Conservation (phyloP, 2,329 filamentous ascomycete species). For the Rachicladosporium sp. region DNA sequence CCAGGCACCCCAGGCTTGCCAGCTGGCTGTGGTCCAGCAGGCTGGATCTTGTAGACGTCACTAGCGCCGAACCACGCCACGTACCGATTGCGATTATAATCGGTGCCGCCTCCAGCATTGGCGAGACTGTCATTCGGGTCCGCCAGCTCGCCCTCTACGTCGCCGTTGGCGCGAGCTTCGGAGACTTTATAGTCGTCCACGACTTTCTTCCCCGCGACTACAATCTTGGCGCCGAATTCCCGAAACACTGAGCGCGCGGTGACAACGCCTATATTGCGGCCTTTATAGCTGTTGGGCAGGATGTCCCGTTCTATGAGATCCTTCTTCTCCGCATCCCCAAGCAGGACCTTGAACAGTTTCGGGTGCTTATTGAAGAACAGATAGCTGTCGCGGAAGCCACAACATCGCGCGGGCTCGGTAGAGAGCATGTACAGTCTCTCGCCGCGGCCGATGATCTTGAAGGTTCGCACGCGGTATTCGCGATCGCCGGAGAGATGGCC, state of each 20-base stretch:
- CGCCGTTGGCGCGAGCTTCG: conserved; percentile 61
- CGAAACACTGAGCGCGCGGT: conserved; percentile 93
- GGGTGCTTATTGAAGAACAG: conserved; percentile 98
- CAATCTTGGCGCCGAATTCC: conserved; percentile 87
- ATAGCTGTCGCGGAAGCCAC: conserved; percentile 95
- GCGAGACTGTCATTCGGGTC: conserved; percentile 77
- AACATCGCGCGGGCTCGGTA: conserved; percentile 89
- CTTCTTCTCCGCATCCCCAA: conserved; percentile 92
- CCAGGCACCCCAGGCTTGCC: conserved; percentile 47
- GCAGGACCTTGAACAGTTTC: conserved; percentile 93
- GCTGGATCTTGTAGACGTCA: conserved; percentile 77
- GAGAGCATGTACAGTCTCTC: conserved; percentile 94
- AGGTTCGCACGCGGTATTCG: conserved; percentile 91
- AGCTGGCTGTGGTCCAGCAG: conserved; percentile 23
- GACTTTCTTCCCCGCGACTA: conserved; percentile 79
- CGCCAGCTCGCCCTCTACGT: conserved; percentile 76
- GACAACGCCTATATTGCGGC: conserved; percentile 89
- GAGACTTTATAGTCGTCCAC: conserved; percentile 81
- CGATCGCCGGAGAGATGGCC: conserved; percentile 72
- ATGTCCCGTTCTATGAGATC: conserved; percentile 92
- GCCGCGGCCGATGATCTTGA: conserved; percentile 74
- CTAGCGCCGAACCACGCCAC: conserved; percentile 98
- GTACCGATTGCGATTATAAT: conserved; percentile 97
- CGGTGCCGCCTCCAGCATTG: conserved; percentile 33
- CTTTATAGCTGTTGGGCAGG: conserved; percentile 97